Evolutionary conservation across 2,329 filamentous ascomycete species (phyloP).

Genomic region (Aspergillus fumigatiaffinis): DNA sequence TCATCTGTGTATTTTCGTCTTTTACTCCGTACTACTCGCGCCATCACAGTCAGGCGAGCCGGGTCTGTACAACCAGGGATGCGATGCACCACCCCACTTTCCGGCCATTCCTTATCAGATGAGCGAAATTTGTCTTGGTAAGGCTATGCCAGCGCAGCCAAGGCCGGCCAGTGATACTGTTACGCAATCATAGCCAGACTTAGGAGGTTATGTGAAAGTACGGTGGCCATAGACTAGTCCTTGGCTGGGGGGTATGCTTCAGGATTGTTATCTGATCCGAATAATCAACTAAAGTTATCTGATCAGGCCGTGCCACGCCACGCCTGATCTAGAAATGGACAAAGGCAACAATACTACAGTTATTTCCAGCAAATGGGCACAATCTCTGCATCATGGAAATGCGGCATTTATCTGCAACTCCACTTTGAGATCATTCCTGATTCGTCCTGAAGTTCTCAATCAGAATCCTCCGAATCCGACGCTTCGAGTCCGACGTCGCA

Average conservation of each 20-base stretch:
- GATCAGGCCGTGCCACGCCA: neutral
- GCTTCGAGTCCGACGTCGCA: neutral
- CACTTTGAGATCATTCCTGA: neutral
- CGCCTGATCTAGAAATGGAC: neutral
- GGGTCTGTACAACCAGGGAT: neutral
- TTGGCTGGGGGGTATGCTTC: neutral
- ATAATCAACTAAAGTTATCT: constrained; percentile 4
- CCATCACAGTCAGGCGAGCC: no score
- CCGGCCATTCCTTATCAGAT: neutral
- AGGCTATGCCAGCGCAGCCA: neutral
- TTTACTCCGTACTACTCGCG: neutral
- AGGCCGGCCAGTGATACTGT: neutral
- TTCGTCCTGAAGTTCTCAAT: neutral
- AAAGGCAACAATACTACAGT: no score
- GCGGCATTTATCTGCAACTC: neutral
- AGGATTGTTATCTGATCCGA: constrained; percentile 8
- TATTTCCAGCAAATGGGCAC: no score
- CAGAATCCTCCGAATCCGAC: neutral
- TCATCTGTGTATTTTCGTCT: neutral
- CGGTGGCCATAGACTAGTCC: no score
- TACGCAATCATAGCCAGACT: neutral
- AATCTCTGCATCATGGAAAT: neutral
- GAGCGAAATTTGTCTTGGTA: neutral
- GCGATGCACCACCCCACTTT: neutral
- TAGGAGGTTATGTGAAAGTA: neutral